Percentiles rank a stretch among this genome's conserved stretches.
These are phyloP conservation scores for Pistacia atlantica DNA, from an alignment of 345 rosid species.

Conservation along the genomic window DNA sequence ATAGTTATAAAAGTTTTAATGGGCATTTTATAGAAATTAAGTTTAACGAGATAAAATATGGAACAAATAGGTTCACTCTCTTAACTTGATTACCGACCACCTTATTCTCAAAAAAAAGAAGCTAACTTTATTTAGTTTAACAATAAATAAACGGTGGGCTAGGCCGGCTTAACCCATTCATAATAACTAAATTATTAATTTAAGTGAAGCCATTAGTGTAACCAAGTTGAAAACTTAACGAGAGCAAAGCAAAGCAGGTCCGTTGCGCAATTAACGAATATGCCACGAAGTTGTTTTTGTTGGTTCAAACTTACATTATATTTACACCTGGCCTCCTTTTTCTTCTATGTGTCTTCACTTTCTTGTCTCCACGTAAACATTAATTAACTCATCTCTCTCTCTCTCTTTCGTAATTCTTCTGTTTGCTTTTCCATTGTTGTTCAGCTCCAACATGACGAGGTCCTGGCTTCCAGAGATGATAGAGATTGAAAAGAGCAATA, in stretches of 20 bases:
- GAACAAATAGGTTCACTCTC: too few species aligned
- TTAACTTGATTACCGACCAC: too few species aligned
- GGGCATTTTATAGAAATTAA: too few species aligned
- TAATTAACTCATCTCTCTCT: background rate
- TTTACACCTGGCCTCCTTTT: slow-evolving; percentile 8
- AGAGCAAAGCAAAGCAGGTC: slow-evolving; percentile 18
- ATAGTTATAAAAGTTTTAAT: too few species aligned
- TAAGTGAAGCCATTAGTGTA: background rate
- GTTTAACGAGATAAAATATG: too few species aligned
- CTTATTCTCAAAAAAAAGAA: too few species aligned
- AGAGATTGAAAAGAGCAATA: background rate
- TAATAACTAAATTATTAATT: too few species aligned
- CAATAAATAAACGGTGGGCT: too few species aligned
- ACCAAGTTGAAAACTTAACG: background rate
- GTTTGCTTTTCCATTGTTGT: background rate
- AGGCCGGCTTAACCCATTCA: too few species aligned
- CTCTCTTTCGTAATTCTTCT: background rate
- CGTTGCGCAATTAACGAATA: slow-evolving; percentile 35
- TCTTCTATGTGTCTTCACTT: slow-evolving; percentile 6
- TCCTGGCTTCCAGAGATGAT: too few species aligned
- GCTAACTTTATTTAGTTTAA: too few species aligned
- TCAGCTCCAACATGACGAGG: background rate
- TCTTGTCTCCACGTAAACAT: slow-evolving; percentile 17
- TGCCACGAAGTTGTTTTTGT: slow-evolving; percentile 12
- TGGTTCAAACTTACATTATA: background rate